These are phyloP conservation scores for Porogramme epimiltina DNA, from an alignment of 1,284 basidiomycete genomes.

Conservation along the genomic window DNA sequence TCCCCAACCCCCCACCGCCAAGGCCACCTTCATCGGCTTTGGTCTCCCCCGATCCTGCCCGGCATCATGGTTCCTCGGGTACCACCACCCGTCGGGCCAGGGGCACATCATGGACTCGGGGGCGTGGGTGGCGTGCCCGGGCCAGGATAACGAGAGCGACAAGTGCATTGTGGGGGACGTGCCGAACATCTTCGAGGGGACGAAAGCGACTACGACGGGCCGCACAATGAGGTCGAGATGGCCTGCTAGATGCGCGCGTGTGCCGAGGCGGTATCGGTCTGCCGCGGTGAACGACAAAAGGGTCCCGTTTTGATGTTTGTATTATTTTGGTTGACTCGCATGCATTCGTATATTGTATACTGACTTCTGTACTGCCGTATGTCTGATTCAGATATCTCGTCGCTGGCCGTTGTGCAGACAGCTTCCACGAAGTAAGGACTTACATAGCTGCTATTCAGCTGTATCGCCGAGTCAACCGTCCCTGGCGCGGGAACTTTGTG, in stretches of 20 bases:
- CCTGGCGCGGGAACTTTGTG: too few relatives aligned
- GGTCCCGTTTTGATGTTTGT: too few relatives aligned
- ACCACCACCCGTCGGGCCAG: constrained; percentile 58
- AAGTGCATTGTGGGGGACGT: constrained; percentile 61
- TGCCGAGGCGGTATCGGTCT: too few relatives aligned
- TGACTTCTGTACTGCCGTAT: too few relatives aligned
- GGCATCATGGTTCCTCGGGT: constrained; percentile 60
- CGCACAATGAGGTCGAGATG: constrained; percentile 60
- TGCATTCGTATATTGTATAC: too few relatives aligned
- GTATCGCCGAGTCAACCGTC: too few relatives aligned
- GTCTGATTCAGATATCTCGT: too few relatives aligned
- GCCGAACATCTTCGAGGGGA: constrained; percentile 45
- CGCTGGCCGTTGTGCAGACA: too few relatives aligned
- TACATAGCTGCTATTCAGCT: too few relatives aligned
- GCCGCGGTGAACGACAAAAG: too few relatives aligned
- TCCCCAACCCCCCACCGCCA: constrained; percentile 41
- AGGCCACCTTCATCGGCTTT: constrained; percentile 44
- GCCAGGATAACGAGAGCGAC: constrained; percentile 55
- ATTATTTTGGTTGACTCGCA: too few relatives aligned
- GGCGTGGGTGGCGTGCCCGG: constrained; percentile 50
- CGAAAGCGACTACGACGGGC: constrained; percentile 51
- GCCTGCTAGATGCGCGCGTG: constrained; percentile 46
- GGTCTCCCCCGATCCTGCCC: constrained; percentile 51
- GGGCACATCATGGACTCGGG: constrained; percentile 53
- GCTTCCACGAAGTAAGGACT: too few relatives aligned